Percentiles rank a stretch among this genome's conserved stretches.
Evolutionary conservation across 345 rosid genomes (phyloP).

Genomic region (Hevea brasiliensis): DNA sequence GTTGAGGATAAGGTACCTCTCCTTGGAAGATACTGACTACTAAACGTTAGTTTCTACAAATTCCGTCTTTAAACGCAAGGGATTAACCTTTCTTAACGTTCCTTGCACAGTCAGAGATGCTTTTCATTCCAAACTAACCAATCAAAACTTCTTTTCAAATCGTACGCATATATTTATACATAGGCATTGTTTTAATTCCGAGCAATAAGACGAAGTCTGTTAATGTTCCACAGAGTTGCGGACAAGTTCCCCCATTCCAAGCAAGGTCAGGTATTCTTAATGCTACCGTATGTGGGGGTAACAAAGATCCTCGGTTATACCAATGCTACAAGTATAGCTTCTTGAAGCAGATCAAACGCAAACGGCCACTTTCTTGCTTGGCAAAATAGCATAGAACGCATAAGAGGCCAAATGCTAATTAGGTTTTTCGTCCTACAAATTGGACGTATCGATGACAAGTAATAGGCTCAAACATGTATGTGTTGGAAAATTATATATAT

Average conservation of each 20-base stretch:
- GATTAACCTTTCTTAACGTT: neutral
- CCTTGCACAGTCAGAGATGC: neutral
- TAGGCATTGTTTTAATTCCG: neutral
- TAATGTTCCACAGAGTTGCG: neutral
- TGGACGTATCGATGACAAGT: neutral
- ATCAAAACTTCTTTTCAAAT: neutral
- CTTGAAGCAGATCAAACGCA: neutral
- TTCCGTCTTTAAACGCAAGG: neutral
- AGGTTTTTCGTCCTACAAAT: neutral
- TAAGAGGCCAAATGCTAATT: neutral
- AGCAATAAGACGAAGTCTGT: neutral
- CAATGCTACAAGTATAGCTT: neutral
- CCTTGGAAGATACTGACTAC: neutral
- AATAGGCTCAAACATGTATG: too few species aligned
- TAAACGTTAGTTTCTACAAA: neutral
- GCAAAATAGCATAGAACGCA: neutral
- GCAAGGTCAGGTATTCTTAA: neutral
- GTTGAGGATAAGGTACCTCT: neutral
- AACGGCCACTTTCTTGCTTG: neutral
- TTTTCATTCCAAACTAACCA: neutral
- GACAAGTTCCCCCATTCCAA: neutral
- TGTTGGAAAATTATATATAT: too few species aligned
- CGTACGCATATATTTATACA: neutral
- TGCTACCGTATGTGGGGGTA: neutral
- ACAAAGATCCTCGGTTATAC: neutral